Base-by-base conservation (phyloP, 2,329 filamentous ascomycete species). In the Berkeleyomyces rouxiae region DNA sequence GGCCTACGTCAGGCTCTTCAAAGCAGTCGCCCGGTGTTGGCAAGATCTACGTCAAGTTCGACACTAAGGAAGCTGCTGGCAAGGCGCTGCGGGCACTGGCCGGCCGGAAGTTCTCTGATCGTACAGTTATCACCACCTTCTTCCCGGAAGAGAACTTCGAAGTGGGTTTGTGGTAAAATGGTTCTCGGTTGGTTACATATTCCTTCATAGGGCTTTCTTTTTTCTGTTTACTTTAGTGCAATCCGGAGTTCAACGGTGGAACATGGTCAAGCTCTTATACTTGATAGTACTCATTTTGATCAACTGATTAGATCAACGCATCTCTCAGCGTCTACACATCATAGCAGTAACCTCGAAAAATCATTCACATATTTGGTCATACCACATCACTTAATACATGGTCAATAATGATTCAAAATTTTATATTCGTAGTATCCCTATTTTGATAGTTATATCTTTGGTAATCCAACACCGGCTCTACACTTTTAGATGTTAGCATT, bases 81-180 rank as follows among this genome's bases (percentile, higher is more conserved):
- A 91, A 88, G 70, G 95, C 93, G 6, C 78, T 99, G 63, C 85
- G 86, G 69, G 86, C 90, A n/a, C 78, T 99, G 68, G 93, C 95
- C 39, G 93, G 93, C 57, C 82, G 95, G 67, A 96, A 97, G 72
- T 99, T 99, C 72, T 88, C 91, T 0, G 90, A 97, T 75, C 83
- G 95, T 68, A 99, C 93, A 3, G 95, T 99, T 37, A 90, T 99
- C 10, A 90, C 89, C 2, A 97, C 93, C 3, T 96, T 93, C 75
- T 99, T 96, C 73, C 88, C 90, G 31, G 95, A 97, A 82, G 92
- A 97, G 75, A 96, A 95, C 71, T 97, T 96, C 69, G 92, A 97
- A 70, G 87, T 95, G 64, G 83, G 82, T 69, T 89, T 90, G 58
- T 96, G 90, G 89, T 95, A 84, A 75, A 64, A 37, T 39, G 33